These are phyloP conservation scores for Isabelozyma rhagii DNA, from an alignment of 805 yeast species.

Conservation along the genomic window DNA sequence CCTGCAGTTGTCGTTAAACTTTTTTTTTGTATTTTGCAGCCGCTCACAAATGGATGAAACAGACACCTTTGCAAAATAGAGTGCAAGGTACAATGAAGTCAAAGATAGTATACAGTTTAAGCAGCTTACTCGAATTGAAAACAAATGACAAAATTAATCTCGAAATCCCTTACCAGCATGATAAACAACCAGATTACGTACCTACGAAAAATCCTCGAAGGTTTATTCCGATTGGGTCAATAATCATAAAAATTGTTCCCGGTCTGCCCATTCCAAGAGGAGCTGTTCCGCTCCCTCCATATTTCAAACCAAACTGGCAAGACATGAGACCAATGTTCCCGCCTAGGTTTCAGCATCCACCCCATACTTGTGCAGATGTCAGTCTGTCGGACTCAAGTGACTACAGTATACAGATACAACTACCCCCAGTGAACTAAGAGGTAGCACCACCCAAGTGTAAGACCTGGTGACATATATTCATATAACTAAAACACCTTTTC, in stretches of 20 bases:
- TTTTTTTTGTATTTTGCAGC: neutral
- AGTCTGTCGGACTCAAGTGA: slow-evolving; percentile 7
- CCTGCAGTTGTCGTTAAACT: slow-evolving; percentile 1
- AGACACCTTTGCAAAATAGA: too few relatives aligned
- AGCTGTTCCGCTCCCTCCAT: slow-evolving; percentile 20
- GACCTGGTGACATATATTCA: too few relatives aligned
- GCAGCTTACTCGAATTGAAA: neutral
- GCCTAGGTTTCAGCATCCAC: neutral
- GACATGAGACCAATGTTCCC: neutral
- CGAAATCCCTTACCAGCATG: neutral
- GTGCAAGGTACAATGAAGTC: neutral
- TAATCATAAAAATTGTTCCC: slow-evolving; percentile 18
- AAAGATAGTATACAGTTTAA: neutral
- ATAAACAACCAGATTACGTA: neutral
- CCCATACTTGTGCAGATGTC: neutral
- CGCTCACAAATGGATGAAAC: neutral
- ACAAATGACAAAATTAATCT: neutral
- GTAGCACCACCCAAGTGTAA: too few relatives aligned
- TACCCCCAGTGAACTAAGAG: slow-evolving; percentile 8
- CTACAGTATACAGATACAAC: slow-evolving; percentile 28
- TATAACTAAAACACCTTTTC: too few relatives aligned
- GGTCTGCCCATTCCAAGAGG: slow-evolving; percentile 26
- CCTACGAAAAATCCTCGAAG: neutral
- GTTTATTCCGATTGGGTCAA: slow-evolving; percentile 3
- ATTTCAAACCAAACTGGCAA: neutral